Evolutionary conservation across 2,329 filamentous ascomycete species (phyloP).

Genomic region (Pestalotiopsis fici): DNA sequence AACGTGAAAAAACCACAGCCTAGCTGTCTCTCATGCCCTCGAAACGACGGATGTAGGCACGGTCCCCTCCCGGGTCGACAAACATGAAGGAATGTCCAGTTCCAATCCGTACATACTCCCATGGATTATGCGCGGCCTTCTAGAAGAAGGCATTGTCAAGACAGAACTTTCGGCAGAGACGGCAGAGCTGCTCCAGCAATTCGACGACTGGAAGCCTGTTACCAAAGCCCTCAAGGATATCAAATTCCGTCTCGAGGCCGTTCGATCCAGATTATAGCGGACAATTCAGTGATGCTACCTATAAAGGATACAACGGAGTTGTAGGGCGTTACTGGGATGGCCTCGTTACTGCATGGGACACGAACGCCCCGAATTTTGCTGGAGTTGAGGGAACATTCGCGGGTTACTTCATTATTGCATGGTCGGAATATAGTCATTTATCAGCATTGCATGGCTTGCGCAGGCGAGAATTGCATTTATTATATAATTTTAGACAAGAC

Average conservation of each 20-base stretch:
- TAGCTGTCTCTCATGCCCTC: constrained; percentile 72
- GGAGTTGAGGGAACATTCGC: constrained; percentile 6
- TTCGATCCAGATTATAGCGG: constrained; percentile 74
- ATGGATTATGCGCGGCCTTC: constrained; percentile 90
- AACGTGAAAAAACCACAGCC: constrained; percentile 31
- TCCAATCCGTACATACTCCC: constrained; percentile 89
- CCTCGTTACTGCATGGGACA: not conserved
- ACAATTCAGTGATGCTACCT: not conserved
- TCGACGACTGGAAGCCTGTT: constrained; percentile 89
- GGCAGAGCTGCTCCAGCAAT: constrained; percentile 76
- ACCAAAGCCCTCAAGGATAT: constrained; percentile 95
- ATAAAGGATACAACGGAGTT: not conserved
- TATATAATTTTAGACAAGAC: not conserved
- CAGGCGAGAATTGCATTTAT: not conserved
- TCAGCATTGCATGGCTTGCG: not conserved
- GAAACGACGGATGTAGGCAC: constrained; percentile 64
- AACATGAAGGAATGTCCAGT: constrained; percentile 49
- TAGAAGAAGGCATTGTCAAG: constrained; percentile 91
- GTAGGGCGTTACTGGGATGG: not conserved
- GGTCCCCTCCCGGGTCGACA: constrained; percentile 50
- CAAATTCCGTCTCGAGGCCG: constrained; percentile 89
- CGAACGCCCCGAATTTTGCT: not conserved
- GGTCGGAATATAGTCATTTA: not conserved
- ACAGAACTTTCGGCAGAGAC: constrained; percentile 78
- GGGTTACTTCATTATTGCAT: not conserved